Conservation (phyloP, 768 basidiomycete species). For the Terana coerulea region DNA sequence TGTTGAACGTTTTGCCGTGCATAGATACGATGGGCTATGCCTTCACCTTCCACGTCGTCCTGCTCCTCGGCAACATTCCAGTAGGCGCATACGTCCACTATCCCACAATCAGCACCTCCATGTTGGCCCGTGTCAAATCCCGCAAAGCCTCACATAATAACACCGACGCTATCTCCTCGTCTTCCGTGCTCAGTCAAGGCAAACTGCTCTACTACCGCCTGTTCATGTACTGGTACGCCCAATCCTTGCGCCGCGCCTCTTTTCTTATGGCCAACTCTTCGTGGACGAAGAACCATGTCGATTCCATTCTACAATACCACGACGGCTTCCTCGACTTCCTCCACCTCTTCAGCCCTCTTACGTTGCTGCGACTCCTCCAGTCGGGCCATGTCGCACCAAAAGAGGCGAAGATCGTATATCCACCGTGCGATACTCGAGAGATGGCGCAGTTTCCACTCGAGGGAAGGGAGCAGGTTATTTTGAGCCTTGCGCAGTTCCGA, state of each 20-base stretch:
- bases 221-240: slow-evolving; percentile 80
- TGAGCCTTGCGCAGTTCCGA: slow-evolving; percentile 91
- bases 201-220: slow-evolving; percentile 87
- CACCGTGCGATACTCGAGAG: slow-evolving; percentile 84
- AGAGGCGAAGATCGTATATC: slow-evolving; percentile 65
- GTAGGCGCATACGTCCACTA: slow-evolving; percentile 95
- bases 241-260: slow-evolving; percentile 65
- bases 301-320: slow-evolving; percentile 60
- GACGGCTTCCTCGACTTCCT: slow-evolving; percentile 47
- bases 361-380: slow-evolving; percentile 22
- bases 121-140: slow-evolving; percentile 76
- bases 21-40: slow-evolving; percentile 98
- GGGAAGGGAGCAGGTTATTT: slow-evolving; percentile 56
- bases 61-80: slow-evolving; percentile 58
- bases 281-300: slow-evolving; percentile 88
- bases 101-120: slow-evolving; percentile 92
- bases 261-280: slow-evolving; percentile 94
- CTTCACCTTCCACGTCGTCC: slow-evolving; percentile 82
- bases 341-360: slow-evolving; percentile 39
- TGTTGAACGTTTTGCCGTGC: neutral
- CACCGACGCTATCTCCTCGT: slow-evolving; percentile 50
- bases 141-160: slow-evolving; percentile 64
- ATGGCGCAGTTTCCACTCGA: slow-evolving; percentile 55
- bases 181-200: slow-evolving; percentile 45
- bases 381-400: slow-evolving; percentile 13